Percentiles rank a stretch among this genome's conserved stretches.
phyloP scores from a whole-genome alignment of 495 filamentous ascomycete genomes.

The Annulohypoxylon bovei region DNA sequence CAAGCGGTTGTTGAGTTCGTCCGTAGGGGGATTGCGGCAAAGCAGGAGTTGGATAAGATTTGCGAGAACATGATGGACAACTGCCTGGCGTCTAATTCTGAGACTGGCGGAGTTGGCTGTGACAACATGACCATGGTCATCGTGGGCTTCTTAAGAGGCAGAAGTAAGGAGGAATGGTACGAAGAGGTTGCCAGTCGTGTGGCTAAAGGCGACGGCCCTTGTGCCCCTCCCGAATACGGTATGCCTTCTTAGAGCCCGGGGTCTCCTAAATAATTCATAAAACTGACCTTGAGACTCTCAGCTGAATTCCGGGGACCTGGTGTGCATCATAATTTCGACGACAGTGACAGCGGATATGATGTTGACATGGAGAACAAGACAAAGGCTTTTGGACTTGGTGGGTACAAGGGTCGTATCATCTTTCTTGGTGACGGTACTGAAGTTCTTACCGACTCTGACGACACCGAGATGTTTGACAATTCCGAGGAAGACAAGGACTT shows the following conservation, averaged over 20 bases:
- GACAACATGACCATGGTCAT: constrained; percentile 99
- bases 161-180: constrained; percentile 97
- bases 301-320: constrained; percentile 97
- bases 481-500: constrained; percentile 85
- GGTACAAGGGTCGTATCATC: constrained; percentile 83
- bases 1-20: constrained; percentile 98
- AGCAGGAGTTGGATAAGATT: constrained; percentile 90
- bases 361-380: constrained; percentile 71
- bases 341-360: constrained; percentile 93
- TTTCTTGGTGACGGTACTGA: constrained; percentile 94
- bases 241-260: constrained; percentile 66
- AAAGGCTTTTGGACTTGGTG: constrained; percentile 65
- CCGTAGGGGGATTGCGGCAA: constrained; percentile 90
- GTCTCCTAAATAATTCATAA: constrained; percentile 56
- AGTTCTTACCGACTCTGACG: constrained; percentile 83
- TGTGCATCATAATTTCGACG: constrained; percentile 89
- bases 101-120: constrained; percentile 97
- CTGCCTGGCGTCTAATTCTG: constrained; percentile 94
- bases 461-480: constrained; percentile 92
- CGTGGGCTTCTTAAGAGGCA: constrained; percentile 86
- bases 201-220: constrained; percentile 96
- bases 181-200: constrained; percentile 93
- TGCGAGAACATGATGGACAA: constrained; percentile 99
- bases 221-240: constrained; percentile 99
- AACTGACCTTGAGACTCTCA: constrained; percentile 60